These are phyloP conservation scores for Brettanomyces anomalus DNA, from an alignment of 805 yeast species.

Conservation along the genomic window DNA sequence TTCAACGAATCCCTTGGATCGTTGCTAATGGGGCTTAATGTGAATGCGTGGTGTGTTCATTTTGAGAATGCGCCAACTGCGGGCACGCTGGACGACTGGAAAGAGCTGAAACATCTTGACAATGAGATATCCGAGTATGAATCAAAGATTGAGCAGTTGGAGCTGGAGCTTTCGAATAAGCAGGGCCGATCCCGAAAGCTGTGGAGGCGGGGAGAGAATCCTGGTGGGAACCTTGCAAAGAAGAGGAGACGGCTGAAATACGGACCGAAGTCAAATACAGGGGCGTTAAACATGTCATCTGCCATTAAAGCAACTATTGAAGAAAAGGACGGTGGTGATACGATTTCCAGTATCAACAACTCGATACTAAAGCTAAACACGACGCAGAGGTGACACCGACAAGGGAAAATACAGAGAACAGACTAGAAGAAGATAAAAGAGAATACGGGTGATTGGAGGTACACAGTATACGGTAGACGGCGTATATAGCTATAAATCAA, in stretches of 20 bases:
- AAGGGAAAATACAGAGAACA: not conserved
- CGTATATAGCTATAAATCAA: not conserved
- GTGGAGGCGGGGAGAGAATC: not conserved
- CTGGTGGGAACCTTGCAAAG: too few species aligned
- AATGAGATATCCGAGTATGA: not conserved
- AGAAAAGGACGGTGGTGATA: not conserved
- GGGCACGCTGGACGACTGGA: slow-evolving; percentile 14
- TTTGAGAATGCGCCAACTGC: slow-evolving; percentile 30
- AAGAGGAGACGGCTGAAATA: too few species aligned
- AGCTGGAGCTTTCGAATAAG: too few species aligned
- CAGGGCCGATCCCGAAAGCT: not conserved
- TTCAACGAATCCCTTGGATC: slow-evolving; percentile 72
- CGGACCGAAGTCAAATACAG: too few species aligned
- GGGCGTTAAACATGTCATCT: not conserved
- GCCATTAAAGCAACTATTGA: not conserved
- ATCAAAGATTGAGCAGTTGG: too few species aligned
- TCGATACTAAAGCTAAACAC: not conserved
- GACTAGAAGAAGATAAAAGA: too few species aligned
- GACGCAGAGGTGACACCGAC: not conserved
- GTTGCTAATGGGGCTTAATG: slow-evolving; percentile 68
- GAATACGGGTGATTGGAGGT: too few species aligned
- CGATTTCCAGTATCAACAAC: not conserved
- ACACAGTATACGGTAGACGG: not conserved
- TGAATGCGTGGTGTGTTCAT: slow-evolving; percentile 85
- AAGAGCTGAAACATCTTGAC: slow-evolving; percentile 11